phyloP scores from a whole-genome alignment of 2,329 filamentous ascomycete genomes.

The Calonectria naviculata region DNA sequence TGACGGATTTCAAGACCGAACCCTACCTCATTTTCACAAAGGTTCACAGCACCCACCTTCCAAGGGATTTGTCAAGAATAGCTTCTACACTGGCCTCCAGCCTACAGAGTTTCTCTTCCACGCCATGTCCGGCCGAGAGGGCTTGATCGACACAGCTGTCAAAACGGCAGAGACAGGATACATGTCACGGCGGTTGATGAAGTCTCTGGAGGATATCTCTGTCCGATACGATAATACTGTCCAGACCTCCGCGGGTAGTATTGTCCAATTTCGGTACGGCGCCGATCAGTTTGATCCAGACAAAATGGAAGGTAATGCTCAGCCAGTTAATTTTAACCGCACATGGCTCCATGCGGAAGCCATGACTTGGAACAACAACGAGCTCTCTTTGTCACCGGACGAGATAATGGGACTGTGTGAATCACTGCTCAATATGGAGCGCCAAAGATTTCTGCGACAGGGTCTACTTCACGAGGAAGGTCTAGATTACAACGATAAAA shows the following conservation, averaged over 20 bases:
- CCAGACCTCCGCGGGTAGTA: slow-evolving; percentile 85
- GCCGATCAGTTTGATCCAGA: slow-evolving; percentile 96
- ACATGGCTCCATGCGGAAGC: slow-evolving; percentile 89
- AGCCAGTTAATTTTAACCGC: slow-evolving; percentile 93
- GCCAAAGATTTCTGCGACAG: slow-evolving; percentile 67
- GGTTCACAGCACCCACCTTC: slow-evolving; percentile 91
- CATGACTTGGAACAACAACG: slow-evolving; percentile 82
- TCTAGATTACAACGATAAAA: slow-evolving; percentile 77
- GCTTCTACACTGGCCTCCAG: slow-evolving; percentile 92
- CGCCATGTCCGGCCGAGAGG: slow-evolving; percentile 98
- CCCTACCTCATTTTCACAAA: slow-evolving; percentile 94
- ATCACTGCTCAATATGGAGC: slow-evolving; percentile 74
- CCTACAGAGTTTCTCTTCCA: slow-evolving; percentile 98
- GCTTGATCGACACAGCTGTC: slow-evolving; percentile 97
- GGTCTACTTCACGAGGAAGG: slow-evolving; percentile 70
- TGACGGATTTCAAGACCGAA: slow-evolving; percentile 96
- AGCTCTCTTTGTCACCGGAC: slow-evolving; percentile 76
- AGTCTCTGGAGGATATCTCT: slow-evolving; percentile 94
- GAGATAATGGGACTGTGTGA: slow-evolving; percentile 79
- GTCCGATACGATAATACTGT: slow-evolving; percentile 96
- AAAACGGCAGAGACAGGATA: slow-evolving; percentile 99
- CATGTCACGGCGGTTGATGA: slow-evolving; percentile 98
- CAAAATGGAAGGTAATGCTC: slow-evolving; percentile 96
- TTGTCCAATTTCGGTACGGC: slow-evolving; percentile 98
- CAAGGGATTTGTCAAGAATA: slow-evolving; percentile 97